phyloP scores from a whole-genome alignment of 2,329 filamentous ascomycete genomes.

The Hypomyces rosellus region DNA sequence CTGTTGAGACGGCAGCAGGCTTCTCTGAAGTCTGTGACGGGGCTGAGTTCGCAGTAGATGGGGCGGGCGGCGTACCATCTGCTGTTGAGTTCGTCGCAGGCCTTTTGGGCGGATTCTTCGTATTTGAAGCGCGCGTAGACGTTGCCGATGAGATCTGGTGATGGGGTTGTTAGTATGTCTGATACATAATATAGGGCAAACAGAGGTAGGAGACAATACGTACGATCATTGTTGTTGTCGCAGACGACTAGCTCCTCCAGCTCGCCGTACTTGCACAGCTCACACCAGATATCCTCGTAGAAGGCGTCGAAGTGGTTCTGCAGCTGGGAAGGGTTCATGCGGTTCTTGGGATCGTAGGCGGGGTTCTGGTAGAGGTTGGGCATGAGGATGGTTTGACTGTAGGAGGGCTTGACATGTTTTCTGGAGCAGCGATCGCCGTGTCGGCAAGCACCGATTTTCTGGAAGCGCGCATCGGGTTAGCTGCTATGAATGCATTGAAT shows the following conservation, averaged over 20 bases:
- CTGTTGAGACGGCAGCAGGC: constrained; percentile 92
- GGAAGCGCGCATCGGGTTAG: constrained; percentile 26
- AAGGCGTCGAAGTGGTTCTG: constrained; percentile 99
- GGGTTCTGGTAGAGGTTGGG: constrained; percentile 99
- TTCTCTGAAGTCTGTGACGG: constrained; percentile 96
- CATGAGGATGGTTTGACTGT: constrained; percentile 94
- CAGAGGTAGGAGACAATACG: constrained; percentile 29
- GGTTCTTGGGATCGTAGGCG: constrained; percentile 91
- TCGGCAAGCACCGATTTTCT: constrained; percentile 98
- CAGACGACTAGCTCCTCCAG: constrained; percentile 97
- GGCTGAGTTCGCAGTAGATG: constrained; percentile 95
- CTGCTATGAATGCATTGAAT: neutral
- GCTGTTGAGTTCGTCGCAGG: constrained; percentile 88
- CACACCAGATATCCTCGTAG: constrained; percentile 99
- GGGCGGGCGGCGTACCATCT: constrained; percentile 96
- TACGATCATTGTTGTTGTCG: constrained; percentile 98
- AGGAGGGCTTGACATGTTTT: constrained; percentile 98
- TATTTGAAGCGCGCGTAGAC: constrained; percentile 99
- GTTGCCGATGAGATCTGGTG: constrained; percentile 85
- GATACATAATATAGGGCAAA: too few species aligned
- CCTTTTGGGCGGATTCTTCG: constrained; percentile 89
- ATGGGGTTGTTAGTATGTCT: constrained; percentile 1
- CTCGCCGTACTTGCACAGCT: constrained; percentile 98
- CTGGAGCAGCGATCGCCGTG: constrained; percentile 97
- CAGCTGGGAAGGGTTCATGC: constrained; percentile 92